Evolutionary conservation across 768 basidiomycete species (phyloP).

Genomic region (Tricholoma bakamatsutake): DNA sequence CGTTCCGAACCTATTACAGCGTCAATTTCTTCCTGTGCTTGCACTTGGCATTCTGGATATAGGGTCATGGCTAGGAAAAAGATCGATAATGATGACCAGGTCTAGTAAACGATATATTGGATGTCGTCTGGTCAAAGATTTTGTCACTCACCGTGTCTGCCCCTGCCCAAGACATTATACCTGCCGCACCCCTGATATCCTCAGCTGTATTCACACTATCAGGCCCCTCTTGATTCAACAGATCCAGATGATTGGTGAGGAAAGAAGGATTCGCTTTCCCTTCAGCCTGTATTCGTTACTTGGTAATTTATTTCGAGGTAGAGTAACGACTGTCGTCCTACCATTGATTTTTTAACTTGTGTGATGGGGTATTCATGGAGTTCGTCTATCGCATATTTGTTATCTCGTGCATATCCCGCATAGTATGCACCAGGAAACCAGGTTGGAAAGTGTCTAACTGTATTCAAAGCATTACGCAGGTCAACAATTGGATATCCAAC

Average conservation of each 20-base stretch:
- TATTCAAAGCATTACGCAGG: neutral
- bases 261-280: constrained; percentile 14
- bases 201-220: constrained; percentile 4
- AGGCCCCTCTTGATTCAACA: neutral
- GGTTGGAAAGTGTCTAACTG: constrained; percentile 33
- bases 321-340: constrained; percentile 3
- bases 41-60: constrained; percentile 28
- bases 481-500: neutral
- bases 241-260: constrained; percentile 7
- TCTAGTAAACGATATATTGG: constrained; percentile 22
- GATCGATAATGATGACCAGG: constrained; percentile 21
- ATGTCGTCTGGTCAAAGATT: too few species aligned
- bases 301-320: neutral
- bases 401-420: constrained; percentile 25
- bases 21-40: constrained; percentile 39
- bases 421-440: constrained; percentile 36
- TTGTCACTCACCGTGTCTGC: constrained; percentile 26
- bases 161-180: constrained; percentile 30
- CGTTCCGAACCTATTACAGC: constrained; percentile 28
- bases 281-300: constrained; percentile 4
- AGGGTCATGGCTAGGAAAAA: constrained; percentile 36
- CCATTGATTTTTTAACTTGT: constrained; percentile 21
- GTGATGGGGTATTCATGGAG: constrained; percentile 29
- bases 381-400: constrained; percentile 21
- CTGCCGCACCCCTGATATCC: constrained; percentile 20